Percentiles rank a stretch among this genome's conserved stretches.
These are phyloP conservation scores for Bonia amplexicaulis DNA, from an alignment of 176 grass and related monocot genomes.

Conservation along the genomic window DNA sequence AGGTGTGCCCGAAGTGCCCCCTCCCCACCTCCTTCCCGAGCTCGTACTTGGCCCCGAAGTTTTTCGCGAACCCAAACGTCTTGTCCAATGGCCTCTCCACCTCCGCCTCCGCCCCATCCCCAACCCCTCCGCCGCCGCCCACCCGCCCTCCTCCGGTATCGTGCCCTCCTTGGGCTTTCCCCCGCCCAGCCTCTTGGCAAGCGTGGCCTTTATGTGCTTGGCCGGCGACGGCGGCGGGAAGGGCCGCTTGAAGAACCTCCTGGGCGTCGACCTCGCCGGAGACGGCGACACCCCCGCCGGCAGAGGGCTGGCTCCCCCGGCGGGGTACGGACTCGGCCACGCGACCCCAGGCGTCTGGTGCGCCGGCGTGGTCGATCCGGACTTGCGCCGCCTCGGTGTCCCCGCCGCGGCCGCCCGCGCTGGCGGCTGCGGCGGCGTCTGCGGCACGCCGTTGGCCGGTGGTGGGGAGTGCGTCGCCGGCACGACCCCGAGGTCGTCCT, in stretches of 20 bases:
- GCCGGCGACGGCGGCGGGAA: slow-evolving; percentile 96
- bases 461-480: slow-evolving; percentile 18
- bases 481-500: not conserved
- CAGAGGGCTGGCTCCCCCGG: slow-evolving; percentile 53
- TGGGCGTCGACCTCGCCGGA: slow-evolving; percentile 74
- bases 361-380: slow-evolving; percentile 43
- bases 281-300: slow-evolving; percentile 78
- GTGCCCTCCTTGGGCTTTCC: slow-evolving; percentile 67
- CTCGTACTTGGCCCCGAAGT: slow-evolving; percentile 93
- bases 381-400: slow-evolving; percentile 37
- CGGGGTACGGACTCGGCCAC: slow-evolving; percentile 77
- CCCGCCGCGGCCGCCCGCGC: not conserved
- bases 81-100: slow-evolving; percentile 85
- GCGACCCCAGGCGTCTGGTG: slow-evolving; percentile 41
- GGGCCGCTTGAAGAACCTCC: slow-evolving; percentile 84
- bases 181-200: slow-evolving; percentile 65
- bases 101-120: slow-evolving; percentile 50
- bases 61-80: slow-evolving; percentile 79
- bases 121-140: not conserved
- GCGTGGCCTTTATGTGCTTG: slow-evolving; percentile 85
- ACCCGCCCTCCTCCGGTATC: slow-evolving; percentile 72
- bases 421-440: slow-evolving; percentile 16
- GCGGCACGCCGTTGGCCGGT: slow-evolving; percentile 37
- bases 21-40: slow-evolving; percentile 97
- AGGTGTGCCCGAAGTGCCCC: slow-evolving; percentile 95